These are phyloP conservation scores for Colletotrichum tamarilloi DNA, from an alignment of 2,329 filamentous ascomycete species.

Conservation along the genomic window DNA sequence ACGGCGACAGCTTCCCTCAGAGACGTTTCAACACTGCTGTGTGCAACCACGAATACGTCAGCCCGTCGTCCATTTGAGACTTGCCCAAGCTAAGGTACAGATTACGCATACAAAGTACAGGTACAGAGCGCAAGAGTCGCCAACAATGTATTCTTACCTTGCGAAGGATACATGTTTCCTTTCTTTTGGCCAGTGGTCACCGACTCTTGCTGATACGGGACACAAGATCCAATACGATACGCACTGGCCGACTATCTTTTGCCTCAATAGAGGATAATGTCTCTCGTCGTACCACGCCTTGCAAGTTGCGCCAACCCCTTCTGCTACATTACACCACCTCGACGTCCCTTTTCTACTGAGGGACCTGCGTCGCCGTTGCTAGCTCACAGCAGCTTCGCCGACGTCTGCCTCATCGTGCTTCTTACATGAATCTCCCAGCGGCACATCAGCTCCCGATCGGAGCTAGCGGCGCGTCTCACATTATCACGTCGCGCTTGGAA, in stretches of 20 bases:
- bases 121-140: neutral
- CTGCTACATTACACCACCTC: neutral
- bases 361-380: neutral
- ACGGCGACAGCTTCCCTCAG: neutral
- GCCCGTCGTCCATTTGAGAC: too few species aligned
- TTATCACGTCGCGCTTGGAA: neutral
- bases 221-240: neutral
- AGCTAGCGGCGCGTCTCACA: constrained; percentile 19
- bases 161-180: neutral
- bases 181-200: neutral
- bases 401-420: neutral
- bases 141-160: neutral
- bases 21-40: neutral
- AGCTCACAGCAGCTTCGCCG: neutral
- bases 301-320: neutral
- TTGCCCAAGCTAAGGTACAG: neutral
- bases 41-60: neutral
- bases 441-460: neutral
- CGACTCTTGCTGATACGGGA: neutral
- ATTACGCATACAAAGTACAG: neutral
- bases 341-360: neutral
- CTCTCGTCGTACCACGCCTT: neutral
- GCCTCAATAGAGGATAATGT: neutral
- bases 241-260: neutral
- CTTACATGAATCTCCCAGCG: neutral